phyloP scores from a whole-genome alignment of 208 protist genomes.

The Leishmania tropica region DNA sequence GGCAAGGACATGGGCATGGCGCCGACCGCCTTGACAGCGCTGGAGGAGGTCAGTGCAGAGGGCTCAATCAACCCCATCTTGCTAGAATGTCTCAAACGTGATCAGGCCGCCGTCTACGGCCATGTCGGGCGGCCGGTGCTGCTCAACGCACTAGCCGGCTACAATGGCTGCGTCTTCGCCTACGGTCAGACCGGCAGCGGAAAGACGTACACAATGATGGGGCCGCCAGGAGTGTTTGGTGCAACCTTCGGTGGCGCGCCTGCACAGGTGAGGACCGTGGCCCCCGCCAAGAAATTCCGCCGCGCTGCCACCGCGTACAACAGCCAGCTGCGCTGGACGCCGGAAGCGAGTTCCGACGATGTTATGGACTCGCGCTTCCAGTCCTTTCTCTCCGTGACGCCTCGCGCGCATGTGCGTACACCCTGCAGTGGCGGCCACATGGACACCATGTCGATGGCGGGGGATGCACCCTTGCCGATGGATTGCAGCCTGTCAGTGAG shows the following conservation, averaged over 20 bases:
- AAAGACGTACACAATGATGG: conserved; percentile 96
- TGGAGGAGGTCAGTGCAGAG: conserved; percentile 9
- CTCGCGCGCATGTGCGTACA: background rate
- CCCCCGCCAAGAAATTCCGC: conserved; percentile 17
- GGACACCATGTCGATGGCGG: background rate
- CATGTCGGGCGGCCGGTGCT: conserved; percentile 71
- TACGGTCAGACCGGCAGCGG: conserved; percentile 92
- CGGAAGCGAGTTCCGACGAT: conserved; percentile 14
- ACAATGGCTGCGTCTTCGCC: conserved; percentile 91
- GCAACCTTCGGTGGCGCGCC: background rate
- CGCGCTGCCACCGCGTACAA: conserved; percentile 28
- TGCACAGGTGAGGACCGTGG: background rate
- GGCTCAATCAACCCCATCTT: conserved; percentile 16
- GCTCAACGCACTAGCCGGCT: conserved; percentile 74
- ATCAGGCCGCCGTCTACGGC: conserved; percentile 69
- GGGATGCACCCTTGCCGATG: conserved; percentile 3
- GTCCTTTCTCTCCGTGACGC: conserved; percentile 23
- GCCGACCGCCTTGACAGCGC: conserved; percentile 4
- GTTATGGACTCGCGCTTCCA: conserved; percentile 22
- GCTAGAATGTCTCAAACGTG: conserved; percentile 22
- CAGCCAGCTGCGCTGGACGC: background rate
- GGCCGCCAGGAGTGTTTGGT: conserved; percentile 32
- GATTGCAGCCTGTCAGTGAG: conserved; percentile 9
- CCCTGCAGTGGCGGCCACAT: background rate
- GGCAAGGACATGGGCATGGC: background rate